Conservation (phyloP, 2,329 filamentous ascomycete genomes). For the Akanthomyces uredinophilus region DNA sequence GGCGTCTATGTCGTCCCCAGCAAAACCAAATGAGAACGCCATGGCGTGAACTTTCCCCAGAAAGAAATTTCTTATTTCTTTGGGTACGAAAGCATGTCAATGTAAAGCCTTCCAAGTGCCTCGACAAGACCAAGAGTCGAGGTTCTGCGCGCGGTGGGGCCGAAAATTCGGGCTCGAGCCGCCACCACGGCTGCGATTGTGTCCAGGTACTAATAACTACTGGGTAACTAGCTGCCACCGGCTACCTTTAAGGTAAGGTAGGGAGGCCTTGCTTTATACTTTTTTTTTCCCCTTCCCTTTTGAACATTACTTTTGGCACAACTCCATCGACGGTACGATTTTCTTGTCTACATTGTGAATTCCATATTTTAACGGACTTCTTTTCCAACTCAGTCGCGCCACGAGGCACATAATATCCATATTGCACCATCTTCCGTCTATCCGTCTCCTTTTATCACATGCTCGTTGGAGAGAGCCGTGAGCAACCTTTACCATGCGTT, state of each 20-base stretch:
- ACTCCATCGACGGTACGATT: not conserved
- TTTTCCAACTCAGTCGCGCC: not conserved
- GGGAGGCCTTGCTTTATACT: not conserved
- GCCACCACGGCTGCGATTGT: not conserved
- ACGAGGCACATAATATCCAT: not conserved
- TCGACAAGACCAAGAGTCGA: not conserved
- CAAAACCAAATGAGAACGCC: conserved; percentile 58
- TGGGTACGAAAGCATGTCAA: not conserved
- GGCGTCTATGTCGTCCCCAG: conserved; percentile 60
- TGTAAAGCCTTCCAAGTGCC: not conserved
- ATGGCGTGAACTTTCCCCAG: conserved; percentile 22
- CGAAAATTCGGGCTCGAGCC: conserved; percentile 10
- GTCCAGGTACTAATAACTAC: too few species aligned
- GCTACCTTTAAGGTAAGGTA: not conserved
- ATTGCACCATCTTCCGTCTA: not conserved
- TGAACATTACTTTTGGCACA: not conserved
- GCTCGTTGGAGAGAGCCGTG: not conserved
- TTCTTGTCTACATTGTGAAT: not conserved
- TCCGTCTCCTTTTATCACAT: not conserved
- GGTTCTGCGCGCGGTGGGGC: conserved; percentile 2
- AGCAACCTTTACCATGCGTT: conserved; percentile 23
- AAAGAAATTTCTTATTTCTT: not conserved
- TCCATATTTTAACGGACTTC: not conserved
- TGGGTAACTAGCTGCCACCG: not conserved
- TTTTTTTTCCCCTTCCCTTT: too few species aligned